Percentiles rank a stretch among this genome's conserved stretches.
Evolutionary conservation across 2,329 filamentous ascomycete genomes (phyloP).

Genomic region (Magnaporthiopsis incrustans): DNA sequence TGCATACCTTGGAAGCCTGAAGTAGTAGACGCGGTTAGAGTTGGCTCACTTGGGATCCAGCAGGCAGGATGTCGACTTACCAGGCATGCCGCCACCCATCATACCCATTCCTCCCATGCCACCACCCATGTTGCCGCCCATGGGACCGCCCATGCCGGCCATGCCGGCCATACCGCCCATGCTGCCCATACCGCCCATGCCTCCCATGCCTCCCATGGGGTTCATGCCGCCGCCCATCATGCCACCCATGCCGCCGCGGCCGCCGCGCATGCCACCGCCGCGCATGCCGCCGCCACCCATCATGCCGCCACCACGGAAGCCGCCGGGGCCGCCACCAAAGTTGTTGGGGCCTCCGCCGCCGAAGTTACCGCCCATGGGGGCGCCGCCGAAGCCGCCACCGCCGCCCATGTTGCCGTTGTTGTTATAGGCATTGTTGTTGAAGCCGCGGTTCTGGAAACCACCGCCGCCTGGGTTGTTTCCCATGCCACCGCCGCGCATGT

Average conservation of each 20-base stretch:
- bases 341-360: constrained; percentile 38
- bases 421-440: constrained; percentile 8
- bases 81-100: constrained; percentile 49
- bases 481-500: constrained; percentile 10
- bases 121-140: constrained; percentile 32
- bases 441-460: constrained; percentile 20
- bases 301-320: constrained; percentile 41
- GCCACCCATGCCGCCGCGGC: constrained; percentile 35
- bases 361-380: constrained; percentile 27
- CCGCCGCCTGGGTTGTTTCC: constrained; percentile 13
- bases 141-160: constrained; percentile 40
- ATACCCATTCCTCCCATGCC: constrained; percentile 35
- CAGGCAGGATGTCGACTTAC: constrained; percentile 30
- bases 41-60: not conserved
- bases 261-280: constrained; percentile 41
- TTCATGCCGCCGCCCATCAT: constrained; percentile 41
- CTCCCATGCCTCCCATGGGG: constrained; percentile 29
- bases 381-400: constrained; percentile 13
- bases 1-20: constrained; percentile 61
- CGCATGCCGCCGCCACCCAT: constrained; percentile 38
- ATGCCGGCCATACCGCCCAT: constrained; percentile 33
- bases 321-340: constrained; percentile 29
- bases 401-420: constrained; percentile 13
- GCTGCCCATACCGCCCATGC: constrained; percentile 28
- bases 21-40: not conserved